Percentiles rank a stretch among this genome's conserved stretches.
Evolutionary conservation across 1,284 basidiomycete genomes (phyloP).

Genomic region (Cryptococcus depauperatus): DNA sequence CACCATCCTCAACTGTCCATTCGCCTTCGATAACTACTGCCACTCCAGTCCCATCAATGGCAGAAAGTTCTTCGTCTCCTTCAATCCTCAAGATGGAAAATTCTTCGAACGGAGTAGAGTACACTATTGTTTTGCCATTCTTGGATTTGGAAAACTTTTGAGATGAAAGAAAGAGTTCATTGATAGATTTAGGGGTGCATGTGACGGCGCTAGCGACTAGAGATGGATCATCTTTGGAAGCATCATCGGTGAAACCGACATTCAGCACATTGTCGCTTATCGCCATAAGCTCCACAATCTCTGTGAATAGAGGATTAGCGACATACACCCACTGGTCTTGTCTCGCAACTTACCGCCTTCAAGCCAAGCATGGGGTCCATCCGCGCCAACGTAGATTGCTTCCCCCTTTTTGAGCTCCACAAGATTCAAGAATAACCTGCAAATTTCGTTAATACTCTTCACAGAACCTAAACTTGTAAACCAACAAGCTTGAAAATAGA

Average conservation of each 20-base stretch:
- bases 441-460: background rate
- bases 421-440: conserved; percentile 34
- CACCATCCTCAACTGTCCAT: conserved; percentile 7
- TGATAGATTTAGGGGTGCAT: conserved; percentile 15
- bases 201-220: conserved; percentile 25
- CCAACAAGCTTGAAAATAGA: conserved; percentile 27
- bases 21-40: conserved; percentile 19
- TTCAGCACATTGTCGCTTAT: conserved; percentile 44
- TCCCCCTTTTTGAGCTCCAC: conserved; percentile 33
- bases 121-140: conserved; percentile 17
- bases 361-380: conserved; percentile 33
- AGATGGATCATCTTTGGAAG: conserved; percentile 28
- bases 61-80: conserved; percentile 16
- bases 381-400: conserved; percentile 36
- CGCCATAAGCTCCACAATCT: conserved; percentile 46
- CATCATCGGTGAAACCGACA: conserved; percentile 36
- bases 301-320: conserved; percentile 10
- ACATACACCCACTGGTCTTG: background rate
- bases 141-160: conserved; percentile 12
- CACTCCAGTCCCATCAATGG: conserved; percentile 25
- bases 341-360: conserved; percentile 19
- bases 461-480: background rate
- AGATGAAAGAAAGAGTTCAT: conserved; percentile 10
- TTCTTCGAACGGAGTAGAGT: conserved; percentile 28
- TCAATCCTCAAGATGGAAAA: conserved; percentile 25